Percentiles rank a stretch among this genome's conserved stretches.
These are phyloP conservation scores for Prototheca wickerhamii DNA, from an alignment of 163 green algal genomes.

Conservation along the genomic window DNA sequence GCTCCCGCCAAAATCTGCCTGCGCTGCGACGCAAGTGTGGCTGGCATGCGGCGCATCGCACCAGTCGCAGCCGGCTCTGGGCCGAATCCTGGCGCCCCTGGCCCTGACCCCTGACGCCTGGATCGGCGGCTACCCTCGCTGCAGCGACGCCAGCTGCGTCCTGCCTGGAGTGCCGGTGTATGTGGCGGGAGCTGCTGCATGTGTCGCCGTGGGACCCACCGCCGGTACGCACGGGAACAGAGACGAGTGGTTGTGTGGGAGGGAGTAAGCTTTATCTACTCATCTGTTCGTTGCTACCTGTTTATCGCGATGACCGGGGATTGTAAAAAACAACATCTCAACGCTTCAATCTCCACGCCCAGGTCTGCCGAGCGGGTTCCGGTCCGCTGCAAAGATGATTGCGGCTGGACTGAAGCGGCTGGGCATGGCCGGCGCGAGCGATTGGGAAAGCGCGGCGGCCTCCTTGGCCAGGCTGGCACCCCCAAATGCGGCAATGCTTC, in stretches of 20 bases:
- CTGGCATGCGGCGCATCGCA: conserved; percentile 23
- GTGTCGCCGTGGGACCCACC: conserved; percentile 15
- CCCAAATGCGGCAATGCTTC: neutral
- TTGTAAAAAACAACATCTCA: neutral
- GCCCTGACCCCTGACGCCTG: neutral
- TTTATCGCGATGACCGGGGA: neutral
- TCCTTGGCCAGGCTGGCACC: neutral
- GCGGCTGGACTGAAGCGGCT: neutral
- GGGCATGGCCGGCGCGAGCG: neutral
- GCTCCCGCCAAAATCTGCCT: neutral
- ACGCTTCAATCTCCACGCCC: neutral
- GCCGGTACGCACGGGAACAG: conserved; percentile 17
- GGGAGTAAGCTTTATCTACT: too few species aligned
- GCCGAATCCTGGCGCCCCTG: neutral
- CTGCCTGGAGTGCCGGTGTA: conserved; percentile 19
- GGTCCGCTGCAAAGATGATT: neutral
- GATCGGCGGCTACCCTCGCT: conserved; percentile 17
- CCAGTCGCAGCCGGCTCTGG: neutral
- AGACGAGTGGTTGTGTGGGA: conserved; percentile 7
- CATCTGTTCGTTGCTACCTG: too few species aligned
- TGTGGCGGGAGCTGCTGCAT: conserved; percentile 9
- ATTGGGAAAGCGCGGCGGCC: neutral
- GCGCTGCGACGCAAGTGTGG: conserved; percentile 12
- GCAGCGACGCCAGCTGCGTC: conserved; percentile 9
- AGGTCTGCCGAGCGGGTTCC: neutral